Conservation (phyloP, 805 yeast species). For the Candida corydali region DNA sequence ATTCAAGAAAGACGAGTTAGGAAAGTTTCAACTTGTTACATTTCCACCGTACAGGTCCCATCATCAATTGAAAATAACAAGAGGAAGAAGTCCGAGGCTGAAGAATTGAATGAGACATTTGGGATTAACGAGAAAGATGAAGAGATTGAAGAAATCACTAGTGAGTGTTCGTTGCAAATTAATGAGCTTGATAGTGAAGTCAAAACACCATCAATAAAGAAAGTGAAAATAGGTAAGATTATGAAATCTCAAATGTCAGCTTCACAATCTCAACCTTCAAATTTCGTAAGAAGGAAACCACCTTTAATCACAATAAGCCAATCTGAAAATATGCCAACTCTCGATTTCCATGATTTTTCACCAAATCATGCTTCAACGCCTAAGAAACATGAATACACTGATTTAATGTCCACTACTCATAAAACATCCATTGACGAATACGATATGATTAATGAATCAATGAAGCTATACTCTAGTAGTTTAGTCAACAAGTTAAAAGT, state of each 20-base stretch:
- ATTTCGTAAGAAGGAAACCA: neutral
- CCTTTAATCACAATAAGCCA: neutral
- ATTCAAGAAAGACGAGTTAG: neutral
- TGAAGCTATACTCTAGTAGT: conserved; percentile 9
- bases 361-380: conserved; percentile 1
- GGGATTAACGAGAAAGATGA: conserved; percentile 4
- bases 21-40: conserved; percentile 1
- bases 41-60: conserved; percentile 1
- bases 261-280: neutral
- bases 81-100: neutral
- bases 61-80: neutral
- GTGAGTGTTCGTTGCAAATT: neutral
- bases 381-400: conserved; percentile 2
- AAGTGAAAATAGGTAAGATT: neutral
- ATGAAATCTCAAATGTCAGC: neutral
- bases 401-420: conserved; percentile 1
- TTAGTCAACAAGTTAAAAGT: conserved; percentile 11
- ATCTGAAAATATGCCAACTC: neutral
- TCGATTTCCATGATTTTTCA: neutral
- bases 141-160: conserved; percentile 2
- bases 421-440: neutral
- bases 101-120: conserved; percentile 3
- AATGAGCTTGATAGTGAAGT: neutral
- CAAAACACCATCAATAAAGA: neutral
- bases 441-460: conserved; percentile 10